Conservation (phyloP, 257 asterid species). For the Ilex aquifolium region DNA sequence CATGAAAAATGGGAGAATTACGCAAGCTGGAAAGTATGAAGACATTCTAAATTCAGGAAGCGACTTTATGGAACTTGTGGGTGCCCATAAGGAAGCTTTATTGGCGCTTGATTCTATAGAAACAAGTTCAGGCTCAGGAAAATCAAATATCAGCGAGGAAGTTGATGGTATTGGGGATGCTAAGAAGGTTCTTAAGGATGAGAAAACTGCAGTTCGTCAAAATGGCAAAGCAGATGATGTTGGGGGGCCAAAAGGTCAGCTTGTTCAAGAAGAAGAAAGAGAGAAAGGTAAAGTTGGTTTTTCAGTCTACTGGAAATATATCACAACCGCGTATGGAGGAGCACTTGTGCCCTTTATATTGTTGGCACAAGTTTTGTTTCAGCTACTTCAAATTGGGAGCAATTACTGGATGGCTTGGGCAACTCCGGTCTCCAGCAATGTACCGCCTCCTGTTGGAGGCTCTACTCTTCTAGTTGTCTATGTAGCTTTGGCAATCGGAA, state of each 20-base stretch:
- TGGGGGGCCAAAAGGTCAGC: constrained; percentile 45
- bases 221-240: constrained; percentile 26
- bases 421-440: constrained; percentile 70
- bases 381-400: constrained; percentile 80
- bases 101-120: constrained; percentile 44
- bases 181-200: constrained; percentile 27
- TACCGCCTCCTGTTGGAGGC: constrained; percentile 44
- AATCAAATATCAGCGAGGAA: constrained; percentile 17
- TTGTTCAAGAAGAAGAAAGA: constrained; percentile 92
- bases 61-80: constrained; percentile 85
- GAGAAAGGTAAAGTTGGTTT: constrained; percentile 79
- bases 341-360: constrained; percentile 72
- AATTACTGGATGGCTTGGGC: constrained; percentile 99
- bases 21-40: constrained; percentile 75
- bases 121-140: constrained; percentile 7
- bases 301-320: constrained; percentile 74
- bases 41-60: constrained; percentile 64
- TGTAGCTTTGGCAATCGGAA: constrained; percentile 56
- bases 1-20: constrained; percentile 70
- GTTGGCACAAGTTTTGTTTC: constrained; percentile 58
- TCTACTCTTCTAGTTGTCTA: constrained; percentile 73
- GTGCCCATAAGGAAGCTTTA: constrained; percentile 85
- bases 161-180: constrained; percentile 10
- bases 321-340: constrained; percentile 80
- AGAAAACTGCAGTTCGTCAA: constrained; percentile 24